Evolutionary conservation across 2,329 filamentous ascomycete species (phyloP).

Genomic region (Xylariaceae sp.): DNA sequence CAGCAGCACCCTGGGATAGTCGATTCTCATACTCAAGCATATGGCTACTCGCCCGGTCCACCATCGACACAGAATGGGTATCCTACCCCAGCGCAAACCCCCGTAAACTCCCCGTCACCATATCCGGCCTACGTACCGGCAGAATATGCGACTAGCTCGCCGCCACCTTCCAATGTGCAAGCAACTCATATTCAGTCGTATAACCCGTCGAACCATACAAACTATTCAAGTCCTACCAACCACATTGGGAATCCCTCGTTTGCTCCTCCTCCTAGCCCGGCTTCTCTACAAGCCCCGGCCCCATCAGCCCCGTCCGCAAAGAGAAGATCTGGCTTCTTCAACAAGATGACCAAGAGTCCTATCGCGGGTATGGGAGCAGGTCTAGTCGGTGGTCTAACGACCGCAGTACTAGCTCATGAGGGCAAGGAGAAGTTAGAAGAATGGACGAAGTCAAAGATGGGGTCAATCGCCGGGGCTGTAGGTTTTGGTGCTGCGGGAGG

Average conservation of each 20-base stretch:
- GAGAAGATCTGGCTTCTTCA: conserved; percentile 24
- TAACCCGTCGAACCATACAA: conserved; percentile 15
- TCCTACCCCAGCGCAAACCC: conserved; percentile 20
- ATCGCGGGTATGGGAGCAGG: conserved; percentile 15
- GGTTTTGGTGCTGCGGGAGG: conserved; percentile 3
- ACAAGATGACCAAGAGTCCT: conserved; percentile 23
- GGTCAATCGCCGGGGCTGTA: conserved; percentile 12
- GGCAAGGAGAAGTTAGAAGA: conserved; percentile 28
- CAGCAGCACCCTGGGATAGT: conserved; percentile 12
- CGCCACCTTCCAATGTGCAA: neutral
- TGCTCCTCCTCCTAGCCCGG: conserved; percentile 14
- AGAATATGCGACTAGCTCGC: neutral
- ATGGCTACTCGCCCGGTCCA: neutral
- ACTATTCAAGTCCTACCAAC: neutral
- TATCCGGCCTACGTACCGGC: conserved; percentile 10
- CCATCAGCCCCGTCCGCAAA: conserved; percentile 9
- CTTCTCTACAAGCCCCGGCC: neutral
- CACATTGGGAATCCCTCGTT: conserved; percentile 12
- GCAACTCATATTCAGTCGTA: conserved; percentile 16
- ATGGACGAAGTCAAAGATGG: conserved; percentile 31
- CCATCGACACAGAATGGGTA: conserved; percentile 8
- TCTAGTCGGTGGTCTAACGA: conserved; percentile 19
- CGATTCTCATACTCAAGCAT: conserved; percentile 2
- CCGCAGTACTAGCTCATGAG: conserved; percentile 12
- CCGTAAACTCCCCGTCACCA: conserved; percentile 19